Conservation (phyloP, 148 eudicot species). For the Fagopyrum tataricum region DNA sequence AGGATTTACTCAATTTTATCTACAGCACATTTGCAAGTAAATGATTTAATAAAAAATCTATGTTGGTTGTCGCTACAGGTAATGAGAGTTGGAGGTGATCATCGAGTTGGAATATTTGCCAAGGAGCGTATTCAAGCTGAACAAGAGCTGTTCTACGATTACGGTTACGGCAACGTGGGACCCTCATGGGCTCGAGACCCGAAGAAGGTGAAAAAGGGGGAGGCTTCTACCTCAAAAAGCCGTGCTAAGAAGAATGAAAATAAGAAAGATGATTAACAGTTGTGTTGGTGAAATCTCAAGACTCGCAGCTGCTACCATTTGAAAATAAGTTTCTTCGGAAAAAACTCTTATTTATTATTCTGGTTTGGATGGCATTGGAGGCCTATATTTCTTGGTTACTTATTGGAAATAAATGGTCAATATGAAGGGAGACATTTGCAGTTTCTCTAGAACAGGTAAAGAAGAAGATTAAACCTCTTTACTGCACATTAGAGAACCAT, state of each 20-base stretch:
- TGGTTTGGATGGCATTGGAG: no score
- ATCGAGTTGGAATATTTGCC: constrained; percentile 93
- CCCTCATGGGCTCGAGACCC: constrained; percentile 90
- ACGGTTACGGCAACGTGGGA: constrained; percentile 68
- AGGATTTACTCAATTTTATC: background rate
- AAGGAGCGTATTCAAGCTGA: constrained; percentile 71
- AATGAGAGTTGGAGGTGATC: constrained; percentile 86
- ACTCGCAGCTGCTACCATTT: background rate
- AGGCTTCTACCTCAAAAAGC: constrained; percentile 35
- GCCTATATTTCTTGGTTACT: background rate
- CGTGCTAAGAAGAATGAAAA: constrained; percentile 87
- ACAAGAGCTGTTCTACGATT: constrained; percentile 86
- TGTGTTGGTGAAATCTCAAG: background rate
- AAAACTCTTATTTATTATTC: no score
- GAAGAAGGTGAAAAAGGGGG: constrained; percentile 53
- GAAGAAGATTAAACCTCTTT: background rate
- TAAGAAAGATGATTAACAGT: constrained; percentile 53
- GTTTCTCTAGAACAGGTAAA: constrained; percentile 1
- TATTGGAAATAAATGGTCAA: background rate
- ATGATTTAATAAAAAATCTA: background rate
- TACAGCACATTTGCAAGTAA: background rate
- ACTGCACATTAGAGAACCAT: background rate
- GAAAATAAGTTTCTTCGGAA: constrained; percentile 11
- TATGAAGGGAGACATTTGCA: constrained; percentile 2
- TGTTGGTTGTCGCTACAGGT: constrained; percentile 43